Evolutionary conservation across 345 rosid genomes (phyloP), one percentile per base, ranked within the genome.

Genomic region (Carallia brachiata): DNA sequence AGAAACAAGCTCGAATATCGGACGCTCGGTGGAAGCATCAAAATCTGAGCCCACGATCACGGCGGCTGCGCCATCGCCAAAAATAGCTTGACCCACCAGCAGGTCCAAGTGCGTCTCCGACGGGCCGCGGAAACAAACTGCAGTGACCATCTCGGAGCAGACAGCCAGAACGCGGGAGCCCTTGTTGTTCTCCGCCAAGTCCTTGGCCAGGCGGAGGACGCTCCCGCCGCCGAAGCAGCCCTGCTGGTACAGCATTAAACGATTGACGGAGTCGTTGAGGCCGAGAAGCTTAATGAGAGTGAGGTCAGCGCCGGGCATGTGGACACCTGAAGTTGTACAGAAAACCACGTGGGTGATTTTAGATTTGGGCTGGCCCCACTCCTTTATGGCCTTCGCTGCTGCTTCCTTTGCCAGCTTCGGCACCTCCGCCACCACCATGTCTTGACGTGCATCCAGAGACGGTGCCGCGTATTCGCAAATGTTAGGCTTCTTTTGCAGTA

Each of bases 281-380:
- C 75, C 75, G 1, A 71, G 75, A 9, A 63, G 75, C 23, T 71
- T 71, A 23, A 69, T 71, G 50, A 71, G 75, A 10, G 56, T 69
- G 48, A 55, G 64, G 63, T 71, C 75, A 4, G 63, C 66, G 2
- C 75, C 75, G 4, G 75, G 75, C 75, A 71, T 71, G 48, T 71
- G 69, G 0, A 71, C 75, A 6, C 75, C 75, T 1, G 75, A 64
- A 19, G 63, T 71, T 23, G 75, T 71, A 47, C 75, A 71, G 69
- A 71, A 71, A 0, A 71, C 52, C 6, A 71, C 36, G 8, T 71
- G 75, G n/a, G 75, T 71, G 56, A 71, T 71, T 18, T 57, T 71
- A n/a, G 75, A 71, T 10, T 71, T 71, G 0, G 75, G 69, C n/a
- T 63, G 69, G 3, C 75, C 75, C 75, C 75, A 71, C 27, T 71